phyloP scores from a whole-genome alignment of 495 filamentous ascomycete genomes.

The Poronia punctata region DNA sequence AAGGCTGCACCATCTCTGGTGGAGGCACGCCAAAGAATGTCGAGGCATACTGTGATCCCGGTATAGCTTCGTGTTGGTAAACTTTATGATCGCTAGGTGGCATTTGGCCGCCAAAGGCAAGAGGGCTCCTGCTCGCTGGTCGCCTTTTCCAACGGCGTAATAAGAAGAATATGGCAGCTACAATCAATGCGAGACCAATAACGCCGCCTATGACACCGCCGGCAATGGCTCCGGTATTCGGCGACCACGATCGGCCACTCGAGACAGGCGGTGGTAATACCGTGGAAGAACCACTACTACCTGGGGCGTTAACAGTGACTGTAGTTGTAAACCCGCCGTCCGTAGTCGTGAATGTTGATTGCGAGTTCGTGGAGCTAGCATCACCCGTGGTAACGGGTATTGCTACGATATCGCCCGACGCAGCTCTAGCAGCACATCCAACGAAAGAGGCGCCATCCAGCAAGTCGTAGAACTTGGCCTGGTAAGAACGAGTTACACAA shows the following conservation, averaged over 20 bases:
- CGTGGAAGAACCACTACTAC: slow-evolving; percentile 10
- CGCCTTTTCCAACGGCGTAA: slow-evolving; percentile 13
- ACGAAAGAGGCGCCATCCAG: slow-evolving; percentile 22
- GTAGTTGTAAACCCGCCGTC: slow-evolving; percentile 15
- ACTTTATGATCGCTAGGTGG: slow-evolving; percentile 9
- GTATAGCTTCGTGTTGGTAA: slow-evolving; percentile 9
- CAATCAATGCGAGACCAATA: slow-evolving; percentile 25
- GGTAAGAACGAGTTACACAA: slow-evolving; percentile 24
- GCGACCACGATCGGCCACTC: slow-evolving; percentile 1
- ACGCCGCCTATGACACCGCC: slow-evolving; percentile 36
- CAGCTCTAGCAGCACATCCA: slow-evolving; percentile 17
- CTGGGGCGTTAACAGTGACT: slow-evolving; percentile 9
- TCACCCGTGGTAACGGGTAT: slow-evolving; percentile 9
- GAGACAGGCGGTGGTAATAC: neutral
- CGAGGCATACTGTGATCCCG: slow-evolving; percentile 19
- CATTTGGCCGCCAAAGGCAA: slow-evolving; percentile 12
- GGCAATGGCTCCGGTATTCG: slow-evolving; percentile 25
- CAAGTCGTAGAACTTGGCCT: slow-evolving; percentile 19
- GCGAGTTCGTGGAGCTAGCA: slow-evolving; percentile 6
- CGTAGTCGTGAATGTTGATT: slow-evolving; percentile 6
- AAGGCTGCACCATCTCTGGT: slow-evolving; percentile 19
- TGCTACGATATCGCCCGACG: slow-evolving; percentile 18
- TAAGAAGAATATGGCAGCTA: slow-evolving; percentile 22
- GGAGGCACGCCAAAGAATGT: slow-evolving; percentile 26
- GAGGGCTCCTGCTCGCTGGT: neutral